phyloP scores from a whole-genome alignment of 164 flowering plant species.

The Vitis amurensis region DNA sequence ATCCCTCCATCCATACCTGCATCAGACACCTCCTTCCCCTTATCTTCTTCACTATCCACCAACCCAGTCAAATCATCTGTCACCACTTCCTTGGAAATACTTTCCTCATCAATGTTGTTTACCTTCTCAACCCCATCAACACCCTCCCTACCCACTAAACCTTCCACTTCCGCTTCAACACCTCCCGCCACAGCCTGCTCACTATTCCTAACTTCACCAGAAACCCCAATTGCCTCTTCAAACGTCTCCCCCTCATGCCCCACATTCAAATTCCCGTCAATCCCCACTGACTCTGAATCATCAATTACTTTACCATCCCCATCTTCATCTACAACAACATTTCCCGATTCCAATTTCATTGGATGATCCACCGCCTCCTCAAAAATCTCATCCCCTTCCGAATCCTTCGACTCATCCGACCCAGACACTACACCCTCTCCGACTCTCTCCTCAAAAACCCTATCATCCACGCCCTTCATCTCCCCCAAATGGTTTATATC shows the following conservation, averaged over 20 bases:
- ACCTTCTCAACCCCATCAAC: slow-evolving; percentile 6
- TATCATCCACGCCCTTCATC: slow-evolving; percentile 24
- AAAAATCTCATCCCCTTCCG: slow-evolving; percentile 51
- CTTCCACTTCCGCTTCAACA: slow-evolving; percentile 19
- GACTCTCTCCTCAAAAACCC: slow-evolving; percentile 19
- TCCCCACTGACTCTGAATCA: slow-evolving; percentile 10
- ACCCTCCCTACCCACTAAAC: slow-evolving; percentile 8
- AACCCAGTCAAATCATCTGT: slow-evolving; percentile 16
- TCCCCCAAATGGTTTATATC: slow-evolving; percentile 26
- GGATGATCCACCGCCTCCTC: slow-evolving; percentile 48
- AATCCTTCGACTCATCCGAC: slow-evolving; percentile 28
- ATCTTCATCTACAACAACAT: slow-evolving; percentile 12
- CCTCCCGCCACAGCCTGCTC: slow-evolving; percentile 4
- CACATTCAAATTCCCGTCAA: slow-evolving; percentile 17
- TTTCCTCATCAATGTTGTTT: slow-evolving; percentile 25
- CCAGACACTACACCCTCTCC: slow-evolving; percentile 24
- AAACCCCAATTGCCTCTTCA: slow-evolving; percentile 46
- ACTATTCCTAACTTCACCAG: slow-evolving; percentile 10
- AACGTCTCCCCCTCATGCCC: slow-evolving; percentile 33
- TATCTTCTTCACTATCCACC: slow-evolving; percentile 13
- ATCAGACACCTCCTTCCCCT: slow-evolving; percentile 14
- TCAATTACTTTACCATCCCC: slow-evolving; percentile 9
- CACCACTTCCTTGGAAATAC: slow-evolving; percentile 4
- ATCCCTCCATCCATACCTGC: slow-evolving; percentile 15
- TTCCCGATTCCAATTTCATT: slow-evolving; percentile 11